Percentiles rank a stretch among this genome's conserved stretches.
Conservation (phyloP, 495 filamentous ascomycete species). For the Chaetomidium leptoderma region DNA sequence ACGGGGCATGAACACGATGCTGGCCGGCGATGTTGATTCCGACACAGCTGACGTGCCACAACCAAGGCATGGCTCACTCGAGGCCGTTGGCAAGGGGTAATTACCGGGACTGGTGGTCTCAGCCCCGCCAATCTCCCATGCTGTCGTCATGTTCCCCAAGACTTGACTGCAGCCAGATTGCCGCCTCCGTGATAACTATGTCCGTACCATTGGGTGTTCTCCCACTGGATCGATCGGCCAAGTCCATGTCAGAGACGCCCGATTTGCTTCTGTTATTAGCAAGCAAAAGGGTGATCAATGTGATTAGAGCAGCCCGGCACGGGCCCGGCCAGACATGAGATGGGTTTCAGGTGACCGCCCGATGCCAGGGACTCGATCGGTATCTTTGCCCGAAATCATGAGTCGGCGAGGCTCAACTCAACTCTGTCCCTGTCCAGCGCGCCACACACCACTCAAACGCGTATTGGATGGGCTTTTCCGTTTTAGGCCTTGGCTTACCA, state of each 20-base stretch:
- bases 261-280: neutral
- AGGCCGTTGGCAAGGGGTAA: too few species aligned
- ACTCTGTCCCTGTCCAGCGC: neutral
- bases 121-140: too few species aligned
- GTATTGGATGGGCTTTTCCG: too few species aligned
- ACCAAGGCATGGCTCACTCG: neutral
- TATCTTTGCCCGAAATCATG: neutral
- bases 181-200: too few species aligned
- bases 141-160: too few species aligned
- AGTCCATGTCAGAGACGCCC: neutral
- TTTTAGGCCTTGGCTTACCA: neutral
- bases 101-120: neutral
- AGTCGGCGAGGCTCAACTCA: neutral
- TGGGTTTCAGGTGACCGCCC: conserved; percentile 6
- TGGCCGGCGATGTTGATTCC: neutral
- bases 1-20: conserved; percentile 1
- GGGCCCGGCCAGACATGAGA: neutral
- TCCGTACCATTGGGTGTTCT: neutral
- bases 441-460: neutral
- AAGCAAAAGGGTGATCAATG: neutral
- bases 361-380: neutral
- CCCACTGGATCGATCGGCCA: neutral
- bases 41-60: conserved; percentile 3
- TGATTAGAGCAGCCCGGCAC: neutral
- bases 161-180: neutral